A percentile compares a stretch with the other conserved stretches of the same genome.
These are phyloP conservation scores for Luzula sylvatica DNA, from an alignment of 176 grass and related monocot species.

Conservation along the genomic window DNA sequence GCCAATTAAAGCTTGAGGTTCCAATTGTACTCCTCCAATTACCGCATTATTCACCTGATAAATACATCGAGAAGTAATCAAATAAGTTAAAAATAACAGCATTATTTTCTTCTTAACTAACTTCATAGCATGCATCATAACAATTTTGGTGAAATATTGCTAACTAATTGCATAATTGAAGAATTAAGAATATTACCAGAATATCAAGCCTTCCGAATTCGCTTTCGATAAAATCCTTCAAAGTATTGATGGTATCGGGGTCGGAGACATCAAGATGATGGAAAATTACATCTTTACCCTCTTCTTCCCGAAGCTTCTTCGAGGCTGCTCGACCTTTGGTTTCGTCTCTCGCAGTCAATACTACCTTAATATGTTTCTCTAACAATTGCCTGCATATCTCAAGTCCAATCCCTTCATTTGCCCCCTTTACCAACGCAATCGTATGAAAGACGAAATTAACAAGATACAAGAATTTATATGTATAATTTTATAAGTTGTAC, in stretches of 20 bases:
- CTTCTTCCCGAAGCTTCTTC: slow-evolving; percentile 11
- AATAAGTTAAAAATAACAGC: too few species aligned
- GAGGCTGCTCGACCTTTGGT: neutral
- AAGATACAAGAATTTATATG: too few species aligned
- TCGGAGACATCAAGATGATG: slow-evolving; percentile 44
- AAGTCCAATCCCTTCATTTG: too few species aligned
- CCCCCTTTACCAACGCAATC: slow-evolving; percentile 51
- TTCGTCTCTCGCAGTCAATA: neutral
- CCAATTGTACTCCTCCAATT: slow-evolving; percentile 4
- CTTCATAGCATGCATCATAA: too few species aligned
- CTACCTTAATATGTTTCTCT: slow-evolving; percentile 4
- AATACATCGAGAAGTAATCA: neutral
- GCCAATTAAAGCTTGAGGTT: neutral
- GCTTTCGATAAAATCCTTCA: slow-evolving; percentile 24
- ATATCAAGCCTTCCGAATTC: slow-evolving; percentile 40
- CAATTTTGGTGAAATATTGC: too few species aligned
- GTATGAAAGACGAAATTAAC: too few species aligned
- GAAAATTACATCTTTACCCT: too few species aligned
- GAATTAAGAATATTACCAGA: too few species aligned
- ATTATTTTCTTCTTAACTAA: too few species aligned
- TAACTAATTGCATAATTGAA: too few species aligned
- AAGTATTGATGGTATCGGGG: slow-evolving; percentile 16
- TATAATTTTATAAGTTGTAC: too few species aligned
- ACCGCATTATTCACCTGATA: slow-evolving; percentile 33
- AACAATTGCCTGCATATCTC: slow-evolving; percentile 45